A percentile compares a stretch with the other conserved stretches of the same genome.
Conservation (phyloP, 176 grass and related monocot species). For the Oryza longistaminata region DNA sequence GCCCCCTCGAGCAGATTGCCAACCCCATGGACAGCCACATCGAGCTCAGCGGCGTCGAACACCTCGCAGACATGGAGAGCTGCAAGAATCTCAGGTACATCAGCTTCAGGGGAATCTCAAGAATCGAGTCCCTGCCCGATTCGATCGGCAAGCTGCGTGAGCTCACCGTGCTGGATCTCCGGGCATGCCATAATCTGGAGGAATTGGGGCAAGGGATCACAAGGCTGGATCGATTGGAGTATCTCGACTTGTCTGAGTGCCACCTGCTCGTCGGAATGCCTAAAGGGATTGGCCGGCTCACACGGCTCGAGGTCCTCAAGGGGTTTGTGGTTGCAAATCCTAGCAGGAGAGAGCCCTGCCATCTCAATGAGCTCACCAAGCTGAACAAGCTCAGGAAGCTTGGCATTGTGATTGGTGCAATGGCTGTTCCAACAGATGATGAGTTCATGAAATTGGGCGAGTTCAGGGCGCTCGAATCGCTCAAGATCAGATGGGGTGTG, state of each 20-base stretch:
- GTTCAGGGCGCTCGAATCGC: constrained; percentile 18
- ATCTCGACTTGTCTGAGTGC: constrained; percentile 54
- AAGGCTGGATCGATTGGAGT: constrained; percentile 30
- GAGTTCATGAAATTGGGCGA: constrained; percentile 35
- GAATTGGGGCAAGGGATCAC: constrained; percentile 32
- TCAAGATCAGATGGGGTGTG: not conserved
- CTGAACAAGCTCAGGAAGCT: constrained; percentile 54
- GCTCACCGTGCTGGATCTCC: constrained; percentile 53
- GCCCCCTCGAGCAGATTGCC: not conserved
- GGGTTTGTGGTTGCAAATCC: constrained; percentile 49
- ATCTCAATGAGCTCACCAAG: constrained; percentile 38
- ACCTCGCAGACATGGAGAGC: constrained; percentile 23
- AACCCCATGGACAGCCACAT: constrained; percentile 34
- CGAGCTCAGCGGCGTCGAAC: constrained; percentile 22
- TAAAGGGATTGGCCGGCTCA: constrained; percentile 32
- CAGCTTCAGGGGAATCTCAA: constrained; percentile 44
- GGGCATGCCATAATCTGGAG: constrained; percentile 65
- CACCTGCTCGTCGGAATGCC: constrained; percentile 59
- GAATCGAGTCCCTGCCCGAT: constrained; percentile 41
- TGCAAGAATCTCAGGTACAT: constrained; percentile 51
- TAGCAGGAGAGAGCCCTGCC: constrained; percentile 25
- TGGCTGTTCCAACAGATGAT: not conserved
- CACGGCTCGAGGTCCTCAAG: constrained; percentile 45
- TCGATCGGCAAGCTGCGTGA: constrained; percentile 42
- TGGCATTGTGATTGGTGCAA: constrained; percentile 36